These are phyloP conservation scores for Euphorbia lathyris DNA, from an alignment of 345 rosid species.

Conservation along the genomic window DNA sequence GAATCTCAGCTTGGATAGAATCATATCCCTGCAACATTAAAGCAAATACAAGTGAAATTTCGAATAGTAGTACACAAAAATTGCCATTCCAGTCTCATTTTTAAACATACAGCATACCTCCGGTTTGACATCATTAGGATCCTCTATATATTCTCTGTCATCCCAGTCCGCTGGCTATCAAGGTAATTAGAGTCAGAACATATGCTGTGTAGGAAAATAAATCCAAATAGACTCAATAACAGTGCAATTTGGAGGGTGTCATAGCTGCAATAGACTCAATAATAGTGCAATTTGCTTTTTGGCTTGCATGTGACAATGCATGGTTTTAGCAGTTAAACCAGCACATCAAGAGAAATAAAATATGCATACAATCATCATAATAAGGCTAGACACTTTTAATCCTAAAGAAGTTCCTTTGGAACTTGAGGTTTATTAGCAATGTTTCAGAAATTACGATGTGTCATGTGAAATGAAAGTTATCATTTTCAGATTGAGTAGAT, in stretches of 20 bases:
- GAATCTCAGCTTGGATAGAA: constrained; percentile 55
- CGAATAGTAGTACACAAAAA: not conserved
- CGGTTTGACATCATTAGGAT: constrained; percentile 73
- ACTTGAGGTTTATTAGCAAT: too few relatives aligned
- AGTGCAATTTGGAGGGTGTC: not conserved
- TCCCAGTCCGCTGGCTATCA: constrained; percentile 94
- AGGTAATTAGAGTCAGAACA: not conserved
- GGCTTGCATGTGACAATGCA: not conserved
- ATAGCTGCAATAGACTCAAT: not conserved
- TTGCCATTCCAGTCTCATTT: not conserved
- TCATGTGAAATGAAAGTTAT: not conserved
- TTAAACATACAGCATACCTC: constrained; percentile 41
- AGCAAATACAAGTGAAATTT: constrained; percentile 5
- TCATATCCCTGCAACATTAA: constrained; percentile 52
- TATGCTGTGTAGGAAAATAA: not conserved
- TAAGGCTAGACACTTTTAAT: too few relatives aligned
- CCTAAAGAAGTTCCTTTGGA: too few relatives aligned
- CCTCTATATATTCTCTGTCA: constrained; percentile 81
- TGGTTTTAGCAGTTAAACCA: too few relatives aligned
- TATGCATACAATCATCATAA: too few relatives aligned
- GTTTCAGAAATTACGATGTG: too few relatives aligned
- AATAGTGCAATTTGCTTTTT: not conserved
- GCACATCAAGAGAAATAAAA: too few relatives aligned
- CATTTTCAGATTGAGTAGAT: too few relatives aligned
- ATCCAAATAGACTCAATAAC: too few relatives aligned